These are phyloP conservation scores for Halophytophthora polymorphica DNA, from an alignment of 352 stramenopile genomes.

Conservation along the genomic window DNA sequence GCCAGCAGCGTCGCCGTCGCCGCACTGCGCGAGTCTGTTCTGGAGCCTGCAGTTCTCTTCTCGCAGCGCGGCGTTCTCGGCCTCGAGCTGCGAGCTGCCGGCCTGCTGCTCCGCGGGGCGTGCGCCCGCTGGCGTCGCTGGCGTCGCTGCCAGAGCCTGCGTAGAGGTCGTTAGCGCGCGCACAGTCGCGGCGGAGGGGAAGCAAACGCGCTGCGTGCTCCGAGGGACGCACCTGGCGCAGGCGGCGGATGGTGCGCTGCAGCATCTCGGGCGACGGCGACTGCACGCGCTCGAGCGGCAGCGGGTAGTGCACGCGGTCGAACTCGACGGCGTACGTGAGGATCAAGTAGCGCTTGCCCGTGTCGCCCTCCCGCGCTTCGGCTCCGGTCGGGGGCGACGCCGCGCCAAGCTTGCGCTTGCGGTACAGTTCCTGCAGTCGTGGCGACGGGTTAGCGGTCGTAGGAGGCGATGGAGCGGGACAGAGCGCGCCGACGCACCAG, in stretches of 20 bases:
- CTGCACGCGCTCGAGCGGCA: slow-evolving; percentile 78
- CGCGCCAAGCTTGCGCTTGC: slow-evolving; percentile 65
- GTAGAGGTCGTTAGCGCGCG: too few relatives aligned
- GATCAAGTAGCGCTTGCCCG: slow-evolving; percentile 89
- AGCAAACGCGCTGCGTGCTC: too few relatives aligned
- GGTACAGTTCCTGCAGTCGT: slow-evolving; percentile 54
- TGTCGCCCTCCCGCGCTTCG: slow-evolving; percentile 4
- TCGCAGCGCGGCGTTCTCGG: slow-evolving; percentile 46
- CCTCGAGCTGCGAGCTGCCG: slow-evolving; percentile 19
- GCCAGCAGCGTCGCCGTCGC: slow-evolving; percentile 12
- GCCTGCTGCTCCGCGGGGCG: background rate
- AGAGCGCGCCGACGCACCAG: slow-evolving; percentile 30
- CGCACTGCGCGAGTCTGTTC: slow-evolving; percentile 61
- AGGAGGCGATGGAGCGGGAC: background rate
- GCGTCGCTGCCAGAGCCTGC: slow-evolving; percentile 16
- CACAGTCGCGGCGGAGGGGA: too few relatives aligned
- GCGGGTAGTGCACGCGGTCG: slow-evolving; percentile 92
- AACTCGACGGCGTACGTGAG: slow-evolving; percentile 93
- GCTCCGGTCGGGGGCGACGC: background rate
- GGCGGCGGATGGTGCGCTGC: slow-evolving; percentile 72
- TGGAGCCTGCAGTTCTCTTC: slow-evolving; percentile 70
- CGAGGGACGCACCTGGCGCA: slow-evolving; percentile 42
- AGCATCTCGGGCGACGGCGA: slow-evolving; percentile 65
- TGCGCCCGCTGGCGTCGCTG: background rate
- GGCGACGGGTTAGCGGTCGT: background rate